Conservation (phyloP, 1,284 basidiomycete species). For the Cystobasidium pallidum region DNA sequence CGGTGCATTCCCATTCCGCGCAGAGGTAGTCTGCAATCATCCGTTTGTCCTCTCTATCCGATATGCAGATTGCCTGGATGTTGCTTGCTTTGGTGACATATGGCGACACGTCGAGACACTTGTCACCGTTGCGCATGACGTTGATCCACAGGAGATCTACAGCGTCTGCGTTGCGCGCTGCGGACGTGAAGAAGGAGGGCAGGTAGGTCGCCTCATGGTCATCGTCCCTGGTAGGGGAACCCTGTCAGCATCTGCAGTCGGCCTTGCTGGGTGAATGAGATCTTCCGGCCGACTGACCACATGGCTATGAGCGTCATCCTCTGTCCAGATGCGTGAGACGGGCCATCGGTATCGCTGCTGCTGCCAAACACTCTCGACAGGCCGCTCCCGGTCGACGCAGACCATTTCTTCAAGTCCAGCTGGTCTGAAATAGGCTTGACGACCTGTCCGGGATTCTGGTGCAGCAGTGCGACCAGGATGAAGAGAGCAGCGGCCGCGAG, state of each 20-base stretch:
- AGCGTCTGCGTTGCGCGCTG: constrained; percentile 31
- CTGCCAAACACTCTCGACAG: constrained; percentile 18
- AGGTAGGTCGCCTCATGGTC: constrained; percentile 39
- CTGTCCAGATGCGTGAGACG: not conserved
- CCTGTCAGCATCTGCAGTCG: too few relatives aligned
- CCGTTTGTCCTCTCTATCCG: constrained; percentile 15
- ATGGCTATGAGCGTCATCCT: constrained; percentile 35
- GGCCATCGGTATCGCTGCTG: not conserved
- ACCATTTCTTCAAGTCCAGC: constrained; percentile 9
- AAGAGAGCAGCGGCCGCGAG: not conserved
- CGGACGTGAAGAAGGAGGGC: constrained; percentile 30
- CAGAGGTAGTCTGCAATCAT: constrained; percentile 31
- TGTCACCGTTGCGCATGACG: constrained; percentile 16
- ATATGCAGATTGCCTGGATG: constrained; percentile 26
- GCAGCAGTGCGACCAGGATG: not conserved
- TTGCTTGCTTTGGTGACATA: constrained; percentile 18
- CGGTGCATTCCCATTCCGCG: constrained; percentile 28
- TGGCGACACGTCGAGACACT: constrained; percentile 26
- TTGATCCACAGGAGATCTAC: constrained; percentile 42
- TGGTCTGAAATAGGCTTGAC: not conserved
- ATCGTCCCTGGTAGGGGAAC: constrained; percentile 40
- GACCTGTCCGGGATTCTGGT: not conserved
- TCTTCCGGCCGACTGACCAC: constrained; percentile 28
- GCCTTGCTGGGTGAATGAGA: too few relatives aligned
- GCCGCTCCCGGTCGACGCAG: not conserved